A percentile compares a stretch with the other conserved stretches of the same genome.
Conservation (phyloP, 2,329 filamentous ascomycete genomes). For the Aureobasidium uvarum region DNA sequence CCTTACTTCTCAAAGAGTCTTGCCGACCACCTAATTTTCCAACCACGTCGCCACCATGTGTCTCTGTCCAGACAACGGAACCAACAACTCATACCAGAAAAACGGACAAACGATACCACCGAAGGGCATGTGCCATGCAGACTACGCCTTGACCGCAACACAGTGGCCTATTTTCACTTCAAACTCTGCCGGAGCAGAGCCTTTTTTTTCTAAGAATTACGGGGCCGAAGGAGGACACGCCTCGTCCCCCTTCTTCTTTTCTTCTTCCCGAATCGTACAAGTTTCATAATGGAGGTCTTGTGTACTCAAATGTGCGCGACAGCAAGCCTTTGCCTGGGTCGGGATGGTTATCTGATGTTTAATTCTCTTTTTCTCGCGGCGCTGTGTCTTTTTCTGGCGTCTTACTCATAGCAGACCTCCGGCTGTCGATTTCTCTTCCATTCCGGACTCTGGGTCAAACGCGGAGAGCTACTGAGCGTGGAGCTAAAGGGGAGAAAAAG, state of each 20-base stretch:
- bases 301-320: conserved; percentile 20
- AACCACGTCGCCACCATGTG: not conserved
- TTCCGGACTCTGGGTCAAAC: conserved; percentile 3
- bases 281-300: conserved; percentile 25
- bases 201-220: not conserved
- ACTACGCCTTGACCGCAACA: conserved; percentile 20
- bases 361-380: conserved; percentile 10
- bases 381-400: conserved; percentile 4
- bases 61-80: conserved; percentile 2
- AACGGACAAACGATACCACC: conserved; percentile 18
- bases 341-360: conserved; percentile 19
- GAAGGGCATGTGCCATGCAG: conserved; percentile 21
- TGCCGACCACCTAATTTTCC: not conserved
- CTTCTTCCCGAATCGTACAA: conserved; percentile 22
- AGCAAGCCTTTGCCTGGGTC: conserved; percentile 22
- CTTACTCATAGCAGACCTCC: conserved; percentile 12
- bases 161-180: conserved; percentile 25
- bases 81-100: conserved; percentile 4
- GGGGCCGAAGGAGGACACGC: not conserved
- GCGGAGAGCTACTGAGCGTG: conserved; percentile 14
- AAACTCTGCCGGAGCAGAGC: conserved; percentile 24
- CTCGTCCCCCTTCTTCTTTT: conserved; percentile 21
- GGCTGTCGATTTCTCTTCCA: conserved; percentile 4
- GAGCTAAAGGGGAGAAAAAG: conserved; percentile 19
- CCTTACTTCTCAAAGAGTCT: not conserved